Base-by-base conservation (phyloP, 169 alveolate genomes). In the Plasmodium fragile region DNA sequence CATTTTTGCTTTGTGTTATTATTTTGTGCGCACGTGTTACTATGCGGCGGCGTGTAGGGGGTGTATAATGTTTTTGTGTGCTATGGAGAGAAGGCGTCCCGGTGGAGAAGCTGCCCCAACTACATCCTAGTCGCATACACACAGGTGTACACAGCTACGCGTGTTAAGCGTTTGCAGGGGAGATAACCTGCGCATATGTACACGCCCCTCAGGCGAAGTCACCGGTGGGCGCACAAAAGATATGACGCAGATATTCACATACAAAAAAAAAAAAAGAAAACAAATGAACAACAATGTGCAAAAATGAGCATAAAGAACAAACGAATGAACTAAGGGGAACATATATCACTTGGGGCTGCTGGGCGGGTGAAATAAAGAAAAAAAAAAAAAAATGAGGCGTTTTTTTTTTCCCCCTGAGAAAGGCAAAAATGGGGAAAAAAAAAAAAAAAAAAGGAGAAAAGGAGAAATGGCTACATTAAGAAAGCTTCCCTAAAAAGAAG, bases 1-100 rank as follows among this genome's bases (percentile, higher is more conserved):
- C 91, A 90, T 94, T 81, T 73, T 82, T 43, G 8, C 43, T 83
- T 1, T 5, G 32, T 6, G 0, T n/a, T n/a, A n/a, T n/a, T 83
- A 34, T 18, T 4, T 1, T 10, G 41, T 80, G 41, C 6, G 41
- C 41, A 18, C 6, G 18, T 2, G 41, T 25, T 65, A 25, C 73
- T 59, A 32, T 10, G 32, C 73, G 34, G 16, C 25, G 73, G 73
- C 73, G 32, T 59, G 73, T 3, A 0, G 32, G 3, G 53, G 53
- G 16, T 8, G 11, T 4, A 4, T 43, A 43, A n/a, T n/a, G n/a
- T n/a, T n/a, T n/a, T 10, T 43, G 0, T 8, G 53, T n/a, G 53
- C 53, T 43, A 10, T n/a, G 53, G 16, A 7, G 52, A 41, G 52
- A 0, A 7, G 52, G 16, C 1, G 52, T 41, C 52, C 52, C 3